Percentiles rank a stretch among this genome's conserved stretches.
phyloP scores from a whole-genome alignment of 1,139 yeast genomes.

The Trichomonascaceae sp. region DNA sequence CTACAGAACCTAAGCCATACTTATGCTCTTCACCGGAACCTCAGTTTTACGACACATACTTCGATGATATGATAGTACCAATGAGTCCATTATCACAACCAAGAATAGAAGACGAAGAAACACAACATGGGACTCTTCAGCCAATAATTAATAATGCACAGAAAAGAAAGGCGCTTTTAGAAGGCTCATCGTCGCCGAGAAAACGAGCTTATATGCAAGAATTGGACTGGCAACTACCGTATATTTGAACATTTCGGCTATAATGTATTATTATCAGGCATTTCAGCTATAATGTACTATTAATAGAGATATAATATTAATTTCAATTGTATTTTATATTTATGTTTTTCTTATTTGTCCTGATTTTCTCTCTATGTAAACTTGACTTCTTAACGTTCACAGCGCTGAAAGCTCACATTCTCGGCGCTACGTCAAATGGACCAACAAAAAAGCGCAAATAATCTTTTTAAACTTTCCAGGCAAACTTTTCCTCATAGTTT shows the following conservation, averaged over 20 bases:
- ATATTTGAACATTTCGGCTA: neutral
- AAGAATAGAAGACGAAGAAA: neutral
- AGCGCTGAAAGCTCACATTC: neutral
- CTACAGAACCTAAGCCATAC: neutral
- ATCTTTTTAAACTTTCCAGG: slow-evolving; percentile 16
- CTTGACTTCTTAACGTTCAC: neutral
- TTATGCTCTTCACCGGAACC: neutral
- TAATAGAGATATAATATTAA: neutral
- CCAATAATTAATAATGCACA: neutral
- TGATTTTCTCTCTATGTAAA: neutral
- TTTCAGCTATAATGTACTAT: neutral
- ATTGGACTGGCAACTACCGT: neutral
- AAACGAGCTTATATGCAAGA: neutral
- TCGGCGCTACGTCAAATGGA: neutral
- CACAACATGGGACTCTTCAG: neutral
- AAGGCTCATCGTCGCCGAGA: neutral
- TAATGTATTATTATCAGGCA: neutral
- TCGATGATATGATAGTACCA: neutral
- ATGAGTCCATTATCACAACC: slow-evolving; percentile 6
- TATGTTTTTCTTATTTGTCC: neutral
- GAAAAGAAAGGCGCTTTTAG: neutral
- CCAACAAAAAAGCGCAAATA: slow-evolving; percentile 4
- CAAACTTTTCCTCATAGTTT: slow-evolving; percentile 11
- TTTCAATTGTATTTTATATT: neutral
- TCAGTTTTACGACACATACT: neutral